phyloP scores from a whole-genome alignment of 345 rosid genomes.

The Eucalyptus melliodora region DNA sequence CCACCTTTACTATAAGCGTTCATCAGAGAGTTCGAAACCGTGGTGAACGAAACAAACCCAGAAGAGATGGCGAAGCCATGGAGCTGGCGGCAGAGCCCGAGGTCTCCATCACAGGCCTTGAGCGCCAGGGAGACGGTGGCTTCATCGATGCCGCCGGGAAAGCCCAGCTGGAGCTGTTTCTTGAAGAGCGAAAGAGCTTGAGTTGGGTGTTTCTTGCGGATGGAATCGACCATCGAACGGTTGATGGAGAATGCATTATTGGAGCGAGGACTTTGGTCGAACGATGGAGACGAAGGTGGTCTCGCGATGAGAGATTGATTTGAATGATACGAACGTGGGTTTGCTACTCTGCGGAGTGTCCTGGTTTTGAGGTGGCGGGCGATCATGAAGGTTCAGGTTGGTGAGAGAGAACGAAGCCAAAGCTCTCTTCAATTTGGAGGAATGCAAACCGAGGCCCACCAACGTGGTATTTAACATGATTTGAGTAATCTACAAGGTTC shows the following conservation, averaged over 20 bases:
- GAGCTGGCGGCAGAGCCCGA: constrained; percentile 43
- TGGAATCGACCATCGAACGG: constrained; percentile 18
- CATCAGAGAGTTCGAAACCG: constrained; percentile 66
- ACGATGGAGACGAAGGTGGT: neutral
- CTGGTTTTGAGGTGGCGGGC: neutral
- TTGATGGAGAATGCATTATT: constrained; percentile 2
- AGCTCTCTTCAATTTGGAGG: neutral
- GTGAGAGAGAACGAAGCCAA: neutral
- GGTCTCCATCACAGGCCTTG: constrained; percentile 52
- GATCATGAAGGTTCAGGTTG: constrained; percentile 1
- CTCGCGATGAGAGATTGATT: neutral
- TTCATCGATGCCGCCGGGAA: constrained; percentile 15
- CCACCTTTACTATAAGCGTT: constrained; percentile 57
- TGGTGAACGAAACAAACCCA: constrained; percentile 36
- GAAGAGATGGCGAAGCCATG: constrained; percentile 58
- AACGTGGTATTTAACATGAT: neutral
- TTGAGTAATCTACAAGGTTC: neutral
- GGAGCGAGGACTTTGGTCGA: constrained; percentile 19
- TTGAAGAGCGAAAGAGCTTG: constrained; percentile 30
- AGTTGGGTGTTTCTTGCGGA: constrained; percentile 14
- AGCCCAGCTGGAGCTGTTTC: constrained; percentile 19
- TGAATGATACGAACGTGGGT: neutral
- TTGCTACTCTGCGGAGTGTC: neutral
- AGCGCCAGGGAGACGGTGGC: constrained; percentile 51
- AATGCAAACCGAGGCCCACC: neutral